Evolutionary conservation across 768 basidiomycete genomes (phyloP), one percentile per base, ranked within the genome.

Genomic region (Termitomyces sp.): DNA sequence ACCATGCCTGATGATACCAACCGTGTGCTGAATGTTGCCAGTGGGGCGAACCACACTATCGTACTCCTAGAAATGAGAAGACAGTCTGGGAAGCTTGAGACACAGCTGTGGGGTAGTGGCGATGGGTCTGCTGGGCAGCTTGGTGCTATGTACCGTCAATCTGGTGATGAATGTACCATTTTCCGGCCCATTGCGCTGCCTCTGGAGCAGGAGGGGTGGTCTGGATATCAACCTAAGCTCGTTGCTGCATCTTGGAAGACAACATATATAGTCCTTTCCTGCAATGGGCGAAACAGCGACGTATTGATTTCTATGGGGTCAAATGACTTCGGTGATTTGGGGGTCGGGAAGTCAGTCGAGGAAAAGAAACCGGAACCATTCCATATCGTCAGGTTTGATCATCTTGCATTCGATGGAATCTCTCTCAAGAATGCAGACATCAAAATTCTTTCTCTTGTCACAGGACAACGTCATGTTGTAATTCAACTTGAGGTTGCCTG

Each of bases 201-300:
- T 16, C 63, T 80, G 1, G 64, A 73, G 8, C 63, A 64, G 49
- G 57, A 71, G 29, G 73, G 72, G 12, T 64, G 80, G 16, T 56
- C 52, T 0, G 76, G 71, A 5, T 85, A 85, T 68, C 62, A 69
- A 18, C 71, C 76, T 43, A 78, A 76, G 31, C 63, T 74, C 26
- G 73, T 93, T 16, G 83, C 83, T 14, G 82, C 87, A 0, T 78
- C 85, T 44, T 97, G 94, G 94, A 89, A 96, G 70, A 92, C 92
- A 7, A 85, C 85, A 52, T 92, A 88, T 64, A 70, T 92, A 46
- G 86, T 85, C 2, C 71, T 92, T 14, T 77, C 80, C 12, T 65
- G 63, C 51, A 61, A 67, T 16, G 74, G 67, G 6, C 65, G 66
- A 26, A 65, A n/a, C n/a, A n/a, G 70, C 47, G 88, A 87, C 61